Percentiles rank a stretch among this genome's conserved stretches.
Conservation (phyloP, 2,329 filamentous ascomycete genomes). For the Arthroderma sp. region DNA sequence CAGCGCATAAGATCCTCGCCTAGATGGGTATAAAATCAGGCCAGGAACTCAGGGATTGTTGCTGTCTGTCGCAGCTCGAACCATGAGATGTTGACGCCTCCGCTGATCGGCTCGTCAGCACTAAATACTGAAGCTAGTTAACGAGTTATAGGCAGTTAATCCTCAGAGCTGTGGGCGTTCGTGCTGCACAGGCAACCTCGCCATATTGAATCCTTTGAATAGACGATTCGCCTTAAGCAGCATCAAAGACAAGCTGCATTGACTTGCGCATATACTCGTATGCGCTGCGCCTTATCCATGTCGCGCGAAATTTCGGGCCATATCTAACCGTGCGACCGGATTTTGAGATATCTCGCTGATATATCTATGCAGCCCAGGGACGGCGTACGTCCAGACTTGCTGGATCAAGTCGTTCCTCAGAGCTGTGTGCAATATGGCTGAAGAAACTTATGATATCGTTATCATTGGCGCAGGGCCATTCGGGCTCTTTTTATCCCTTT, state of each 20-base stretch:
- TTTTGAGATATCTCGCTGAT: neutral
- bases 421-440: conserved; percentile 2
- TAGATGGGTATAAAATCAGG: neutral
- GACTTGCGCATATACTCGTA: neutral
- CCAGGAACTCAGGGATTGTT: neutral
- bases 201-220: neutral
- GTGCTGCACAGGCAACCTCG: neutral
- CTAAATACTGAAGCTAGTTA: neutral
- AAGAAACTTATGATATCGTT: conserved; percentile 54
- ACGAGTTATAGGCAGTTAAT: no score
- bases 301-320: neutral
- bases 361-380: neutral
- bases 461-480: conserved; percentile 84
- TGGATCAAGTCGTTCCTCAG: neutral
- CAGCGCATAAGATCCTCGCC: neutral
- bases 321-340: neutral
- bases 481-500: conserved; percentile 76
- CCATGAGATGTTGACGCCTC: neutral
- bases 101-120: neutral
- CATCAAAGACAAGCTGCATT: neutral
- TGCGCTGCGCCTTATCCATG: neutral
- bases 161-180: no score
- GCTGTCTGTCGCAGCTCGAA: neutral
- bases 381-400: neutral
- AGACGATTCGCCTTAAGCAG: neutral